phyloP scores from a whole-genome alignment of 83 land plant genomes.

The Diphasiastrum complanatum region DNA sequence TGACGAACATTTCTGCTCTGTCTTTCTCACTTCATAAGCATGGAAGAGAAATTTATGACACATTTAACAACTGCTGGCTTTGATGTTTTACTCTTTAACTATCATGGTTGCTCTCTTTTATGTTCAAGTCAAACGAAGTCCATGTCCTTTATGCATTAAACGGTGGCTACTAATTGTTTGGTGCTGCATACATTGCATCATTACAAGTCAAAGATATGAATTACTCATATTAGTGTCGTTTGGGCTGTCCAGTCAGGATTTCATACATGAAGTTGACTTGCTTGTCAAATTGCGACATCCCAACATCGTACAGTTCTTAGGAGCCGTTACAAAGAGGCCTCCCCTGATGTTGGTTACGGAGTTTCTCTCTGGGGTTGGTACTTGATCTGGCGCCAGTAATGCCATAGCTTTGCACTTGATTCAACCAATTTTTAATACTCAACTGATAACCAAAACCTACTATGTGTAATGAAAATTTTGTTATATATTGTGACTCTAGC shows the following conservation, averaged over 20 bases:
- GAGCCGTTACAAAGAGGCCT: conserved; percentile 74
- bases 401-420: not conserved
- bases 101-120: too few species aligned
- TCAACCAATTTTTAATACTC: too few species aligned
- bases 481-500: not conserved
- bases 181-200: not conserved
- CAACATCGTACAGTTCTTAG: conserved; percentile 91
- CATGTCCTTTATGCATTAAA: not conserved
- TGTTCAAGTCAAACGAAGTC: too few species aligned
- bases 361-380: conserved; percentile 61
- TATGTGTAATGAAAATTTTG: not conserved
- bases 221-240: not conserved
- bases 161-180: not conserved
- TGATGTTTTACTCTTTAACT: too few species aligned
- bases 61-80: too few species aligned
- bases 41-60: too few species aligned
- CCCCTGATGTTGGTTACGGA: conserved; percentile 88
- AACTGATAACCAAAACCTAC: not conserved
- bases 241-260: conserved; percentile 60
- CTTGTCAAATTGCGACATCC: conserved; percentile 92
- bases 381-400: not conserved
- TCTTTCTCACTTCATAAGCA: too few species aligned
- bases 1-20: too few species aligned
- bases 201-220: not conserved
- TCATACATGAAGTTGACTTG: conserved; percentile 84